Evolutionary conservation across 805 yeast genomes (phyloP).

Genomic region (Deakozyma indianensis): DNA sequence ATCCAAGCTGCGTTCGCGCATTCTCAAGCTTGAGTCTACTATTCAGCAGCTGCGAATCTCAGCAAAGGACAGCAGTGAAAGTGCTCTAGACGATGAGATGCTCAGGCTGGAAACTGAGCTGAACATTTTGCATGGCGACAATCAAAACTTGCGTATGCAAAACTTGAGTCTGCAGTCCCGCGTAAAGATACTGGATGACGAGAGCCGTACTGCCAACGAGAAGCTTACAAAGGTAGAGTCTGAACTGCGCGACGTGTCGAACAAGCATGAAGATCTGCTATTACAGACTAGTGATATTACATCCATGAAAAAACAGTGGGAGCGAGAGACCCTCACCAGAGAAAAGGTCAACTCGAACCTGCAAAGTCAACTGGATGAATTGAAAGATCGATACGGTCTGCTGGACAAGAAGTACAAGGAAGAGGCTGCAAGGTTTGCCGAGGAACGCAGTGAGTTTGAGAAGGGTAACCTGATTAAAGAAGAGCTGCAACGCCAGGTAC

Average conservation of each 20-base stretch:
- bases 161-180: background rate
- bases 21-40: constrained; percentile 2
- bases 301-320: background rate
- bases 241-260: constrained; percentile 2
- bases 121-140: constrained; percentile 18
- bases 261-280: background rate
- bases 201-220: constrained; percentile 4
- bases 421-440: background rate
- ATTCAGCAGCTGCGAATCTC: constrained; percentile 3
- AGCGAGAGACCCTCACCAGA: background rate
- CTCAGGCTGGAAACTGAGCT: constrained; percentile 5
- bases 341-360: constrained; percentile 4
- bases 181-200: background rate
- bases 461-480: constrained; percentile 12
- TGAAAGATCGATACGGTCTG: constrained; percentile 2
- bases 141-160: constrained; percentile 2
- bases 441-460: constrained; percentile 10
- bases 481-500: constrained; percentile 17
- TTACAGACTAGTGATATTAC: background rate
- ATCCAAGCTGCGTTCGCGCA: constrained; percentile 3
- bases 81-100: constrained; percentile 4
- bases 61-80: constrained; percentile 1
- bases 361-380: constrained; percentile 5
- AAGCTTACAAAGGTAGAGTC: constrained; percentile 5
- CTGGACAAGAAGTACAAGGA: background rate